Evolutionary conservation across 176 grass and related monocot species (phyloP).

Genomic region (sorghum (Sorghum bicolor)): Sorghum_bicolor_NCBIv3 NC_012870.2:23771501-23772000

Average conservation of each 20-base stretch:
- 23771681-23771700: neutral
- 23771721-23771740: no score
- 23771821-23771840: no score
- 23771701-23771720: no score
- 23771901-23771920: no score
- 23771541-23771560: neutral
- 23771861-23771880: no score
- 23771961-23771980: neutral
- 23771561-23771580: neutral
- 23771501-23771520: neutral
- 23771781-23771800: no score
- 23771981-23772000: neutral
- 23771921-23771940: neutral
- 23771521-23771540: neutral
- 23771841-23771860: no score
- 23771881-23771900: no score
- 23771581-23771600: neutral
- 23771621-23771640: neutral
- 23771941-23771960: neutral
- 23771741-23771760: no score
- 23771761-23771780: no score
- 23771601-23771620: neutral
- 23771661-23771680: neutral
- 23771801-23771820: no score
- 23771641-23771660: neutral